Evolutionary conservation across 352 stramenopile species (phyloP), one percentile per base, ranked within the genome.

Genomic region (Pythium sukuiense): DNA sequence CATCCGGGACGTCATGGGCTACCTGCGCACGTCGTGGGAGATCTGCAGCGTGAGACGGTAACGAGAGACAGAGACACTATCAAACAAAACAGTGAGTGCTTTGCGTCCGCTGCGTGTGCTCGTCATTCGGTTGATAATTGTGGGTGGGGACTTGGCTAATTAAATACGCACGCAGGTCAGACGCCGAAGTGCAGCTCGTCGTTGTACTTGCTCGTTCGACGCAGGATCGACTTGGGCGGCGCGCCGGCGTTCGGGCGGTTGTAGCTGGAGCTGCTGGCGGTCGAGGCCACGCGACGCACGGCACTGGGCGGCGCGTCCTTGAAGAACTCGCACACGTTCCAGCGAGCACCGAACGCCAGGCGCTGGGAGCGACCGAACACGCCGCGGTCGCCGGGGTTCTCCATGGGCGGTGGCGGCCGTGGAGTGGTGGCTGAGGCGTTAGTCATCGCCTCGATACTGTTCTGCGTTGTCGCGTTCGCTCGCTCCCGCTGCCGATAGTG

Each of bases 1-100:
- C 60, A 73, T 95, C 24, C 67, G 88, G 73, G 87, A 88, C 54
- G 46, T 88, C 30, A 83, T 85, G 64, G 72, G 66, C 7, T 88
- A 88, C 61, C 43, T 88, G 32, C 66, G 68, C 20, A 49, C 72
- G 11, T 81, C 76, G 3, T 88, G 79, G 79, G 45, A 65, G 49
- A 20, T 69, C 43, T 65, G 59, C 57, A 39, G 43, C 24, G 9
- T 58, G 20, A 55, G 32, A 14, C 4, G 57, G 26, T 29, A 29
- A 54, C 20, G 20, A 32, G 6, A 8, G 18, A 20, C 24, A 52
- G 27, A 9, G 5, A 29, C 3, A 60, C 55, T 26, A 41, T 27
- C 33, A 54, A n/a, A 41, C n/a, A 33, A 69, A 41, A 53, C 39
- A 33, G 46, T 54, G 46, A 54, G 46, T 32, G 26, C 5, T 32